Evolutionary conservation across 2,329 filamentous ascomycete genomes (phyloP).

Genomic region (Diaporthe vaccinii): DNA sequence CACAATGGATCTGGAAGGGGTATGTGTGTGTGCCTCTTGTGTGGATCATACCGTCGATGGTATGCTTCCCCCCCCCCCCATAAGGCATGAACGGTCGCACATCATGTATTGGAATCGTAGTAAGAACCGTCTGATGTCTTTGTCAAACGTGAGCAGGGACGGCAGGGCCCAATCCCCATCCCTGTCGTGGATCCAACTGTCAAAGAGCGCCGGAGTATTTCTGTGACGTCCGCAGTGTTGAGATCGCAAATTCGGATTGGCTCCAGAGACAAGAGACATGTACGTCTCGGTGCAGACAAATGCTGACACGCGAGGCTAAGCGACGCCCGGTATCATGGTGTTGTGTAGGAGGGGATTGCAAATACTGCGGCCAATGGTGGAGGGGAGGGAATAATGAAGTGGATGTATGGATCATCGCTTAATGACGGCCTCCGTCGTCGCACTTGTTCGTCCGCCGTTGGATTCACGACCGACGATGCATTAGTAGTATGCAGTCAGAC

Average conservation of each 20-base stretch:
- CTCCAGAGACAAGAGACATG: background rate
- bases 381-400: background rate
- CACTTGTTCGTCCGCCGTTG: constrained; percentile 7
- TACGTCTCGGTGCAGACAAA: constrained; percentile 5
- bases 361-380: background rate
- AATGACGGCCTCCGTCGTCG: background rate
- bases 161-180: background rate
- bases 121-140: constrained; percentile 26
- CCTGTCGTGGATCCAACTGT: constrained; percentile 29
- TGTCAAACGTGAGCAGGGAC: constrained; percentile 17
- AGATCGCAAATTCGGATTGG: constrained; percentile 14
- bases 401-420: background rate
- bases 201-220: constrained; percentile 21
- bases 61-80: background rate
- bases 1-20: background rate
- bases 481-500: constrained; percentile 15
- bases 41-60: background rate
- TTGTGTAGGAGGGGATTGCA: background rate
- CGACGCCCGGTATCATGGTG: background rate
- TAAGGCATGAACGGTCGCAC: constrained; percentile 36
- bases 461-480: constrained; percentile 4
- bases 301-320: constrained; percentile 6
- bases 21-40: background rate
- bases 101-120: constrained; percentile 36
- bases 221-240: constrained; percentile 29